These are phyloP conservation scores for Lachnellula cervina DNA, from an alignment of 2,329 filamentous ascomycete species.

Conservation along the genomic window DNA sequence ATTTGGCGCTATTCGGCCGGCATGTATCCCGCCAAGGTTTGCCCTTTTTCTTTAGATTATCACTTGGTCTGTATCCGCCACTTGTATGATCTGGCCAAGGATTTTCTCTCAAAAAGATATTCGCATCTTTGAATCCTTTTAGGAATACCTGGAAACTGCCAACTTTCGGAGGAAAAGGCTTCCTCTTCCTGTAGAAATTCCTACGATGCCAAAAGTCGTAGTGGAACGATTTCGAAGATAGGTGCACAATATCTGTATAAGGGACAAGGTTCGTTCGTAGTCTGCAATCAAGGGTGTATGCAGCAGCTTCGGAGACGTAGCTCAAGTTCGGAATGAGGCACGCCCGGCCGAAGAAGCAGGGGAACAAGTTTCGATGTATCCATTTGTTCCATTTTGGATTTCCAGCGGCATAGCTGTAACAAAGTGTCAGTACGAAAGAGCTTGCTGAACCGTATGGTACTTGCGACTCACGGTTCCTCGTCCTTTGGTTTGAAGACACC, in stretches of 20 bases:
- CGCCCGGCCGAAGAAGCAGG: constrained; percentile 92
- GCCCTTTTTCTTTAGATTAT: constrained; percentile 62
- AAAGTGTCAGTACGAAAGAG: no score
- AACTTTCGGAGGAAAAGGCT: constrained; percentile 79
- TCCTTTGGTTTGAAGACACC: constrained; percentile 99
- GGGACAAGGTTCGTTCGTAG: constrained; percentile 88
- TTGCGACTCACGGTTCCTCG: constrained; percentile 63
- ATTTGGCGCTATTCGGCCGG: constrained; percentile 53
- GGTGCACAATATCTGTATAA: constrained; percentile 89
- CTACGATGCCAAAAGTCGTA: constrained; percentile 97
- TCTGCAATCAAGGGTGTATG: constrained; percentile 89
- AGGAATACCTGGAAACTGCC: constrained; percentile 98
- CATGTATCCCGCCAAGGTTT: constrained; percentile 79
- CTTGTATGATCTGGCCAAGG: constrained; percentile 87
- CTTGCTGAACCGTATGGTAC: no score
- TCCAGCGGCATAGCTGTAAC: constrained; percentile 67
- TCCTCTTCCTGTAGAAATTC: constrained; percentile 82
- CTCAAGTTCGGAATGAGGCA: constrained; percentile 95
- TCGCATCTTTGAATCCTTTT: constrained; percentile 95
- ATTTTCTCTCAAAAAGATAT: constrained; percentile 88
- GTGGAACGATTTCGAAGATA: constrained; percentile 95
- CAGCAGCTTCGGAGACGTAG: constrained; percentile 95
- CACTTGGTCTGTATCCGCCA: constrained; percentile 61
- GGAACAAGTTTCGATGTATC: constrained; percentile 96
- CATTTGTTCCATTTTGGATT: constrained; percentile 99